These are phyloP conservation scores for Pseudoperonospora humuli DNA, from an alignment of 352 stramenopile genomes.

Conservation along the genomic window DNA sequence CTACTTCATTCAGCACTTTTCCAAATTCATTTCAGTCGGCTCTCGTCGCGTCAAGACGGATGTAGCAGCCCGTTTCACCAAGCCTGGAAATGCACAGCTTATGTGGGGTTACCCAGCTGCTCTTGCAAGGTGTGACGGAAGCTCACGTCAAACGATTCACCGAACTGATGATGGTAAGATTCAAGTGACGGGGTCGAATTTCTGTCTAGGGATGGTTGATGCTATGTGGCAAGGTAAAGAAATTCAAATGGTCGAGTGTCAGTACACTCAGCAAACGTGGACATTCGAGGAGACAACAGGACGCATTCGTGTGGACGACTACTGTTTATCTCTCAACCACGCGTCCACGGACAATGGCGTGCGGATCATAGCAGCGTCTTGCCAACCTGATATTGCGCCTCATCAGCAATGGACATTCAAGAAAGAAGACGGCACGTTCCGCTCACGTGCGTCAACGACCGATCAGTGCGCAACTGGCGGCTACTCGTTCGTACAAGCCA, in stretches of 20 bases:
- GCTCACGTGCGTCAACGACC: too few species aligned
- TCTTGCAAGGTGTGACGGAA: conserved; percentile 46
- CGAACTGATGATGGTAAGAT: conserved; percentile 73
- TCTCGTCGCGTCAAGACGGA: conserved; percentile 45
- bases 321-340: conserved; percentile 63
- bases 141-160: conserved; percentile 59
- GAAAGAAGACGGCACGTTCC: conserved; percentile 34
- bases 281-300: conserved; percentile 32
- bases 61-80: conserved; percentile 34
- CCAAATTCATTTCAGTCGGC: conserved; percentile 52
- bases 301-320: conserved; percentile 40
- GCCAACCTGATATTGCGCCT: conserved; percentile 16
- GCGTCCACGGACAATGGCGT: conserved; percentile 34
- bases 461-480: too few species aligned
- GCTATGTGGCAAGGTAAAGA: too few species aligned
- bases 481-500: too few species aligned
- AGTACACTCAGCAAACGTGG: conserved; percentile 55
- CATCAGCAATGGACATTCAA: conserved; percentile 57
- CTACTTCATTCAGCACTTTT: conserved; percentile 69
- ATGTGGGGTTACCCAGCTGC: conserved; percentile 39
- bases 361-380: conserved; percentile 36
- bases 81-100: conserved; percentile 49
- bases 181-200: conserved; percentile 42
- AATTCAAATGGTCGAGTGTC: too few species aligned
- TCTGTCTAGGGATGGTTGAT: too few species aligned